Evolutionary conservation across 805 yeast genomes (phyloP), one percentile per base, ranked within the genome.

Genomic region (Citeromyces nyonsensis): DNA sequence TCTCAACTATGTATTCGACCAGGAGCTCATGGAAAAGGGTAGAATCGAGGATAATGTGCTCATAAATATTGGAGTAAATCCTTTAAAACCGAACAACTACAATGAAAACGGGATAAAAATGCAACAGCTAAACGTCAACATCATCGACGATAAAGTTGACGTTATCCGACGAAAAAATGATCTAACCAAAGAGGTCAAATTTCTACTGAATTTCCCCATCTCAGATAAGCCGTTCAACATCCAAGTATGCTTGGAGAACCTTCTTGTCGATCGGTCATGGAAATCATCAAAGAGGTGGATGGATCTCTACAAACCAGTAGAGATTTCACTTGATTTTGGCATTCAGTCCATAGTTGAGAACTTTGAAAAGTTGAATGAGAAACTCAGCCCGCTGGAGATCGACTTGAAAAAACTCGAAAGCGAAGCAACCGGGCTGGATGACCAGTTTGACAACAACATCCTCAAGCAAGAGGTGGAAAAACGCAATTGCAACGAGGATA

Each of bases 221-320:
- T 33, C 36, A 29, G 31, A 31, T 24, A 38, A 40, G 6, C 40
- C 36, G 15, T 41, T 36, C 24, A 44, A 44, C 31, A 28, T 50
- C 12, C 53, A 48, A 35, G 28, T 52, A 14, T 52, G 57, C 33
- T 51, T 51, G 33, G 57, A 52, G 31, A 52, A 47, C 29, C 30
- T 40, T 11, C 44, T 43, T 33, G 28, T 41, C 24, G 52, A 52
- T 35, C 43, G 42, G 30, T 49, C 54, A 2, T 50, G 55, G 54
- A 47, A 35, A 29, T 31, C 4, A 18, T 24, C 6, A 35, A 44
- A 11, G 41, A 44, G 26, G 43, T 44, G 4, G 32, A 26, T 48
- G 33, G 32, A 34, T 4, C 28, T 49, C 7, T 18, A 18, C 22
- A 18, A 18, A 7, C 22, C 22, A 7, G 22, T 18, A 7, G 22